A percentile compares a stretch with the other conserved stretches of the same genome.
Conservation (phyloP, 352 stramenopile species). For the Pythium brachiatum region DNA sequence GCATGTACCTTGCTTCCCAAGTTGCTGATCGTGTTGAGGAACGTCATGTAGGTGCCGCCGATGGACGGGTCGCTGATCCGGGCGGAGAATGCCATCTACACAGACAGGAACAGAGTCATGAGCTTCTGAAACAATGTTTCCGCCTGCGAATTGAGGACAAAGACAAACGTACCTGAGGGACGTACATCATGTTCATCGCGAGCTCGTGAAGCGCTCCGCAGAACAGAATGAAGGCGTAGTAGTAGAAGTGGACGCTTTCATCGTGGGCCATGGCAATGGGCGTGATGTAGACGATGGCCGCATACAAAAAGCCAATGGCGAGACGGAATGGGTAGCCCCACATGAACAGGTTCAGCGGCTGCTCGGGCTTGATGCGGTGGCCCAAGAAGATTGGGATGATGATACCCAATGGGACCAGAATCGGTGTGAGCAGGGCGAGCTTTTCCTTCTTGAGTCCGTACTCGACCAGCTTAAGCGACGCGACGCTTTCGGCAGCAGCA, state of each 20-base stretch:
- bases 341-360: slow-evolving; percentile 76
- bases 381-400: slow-evolving; percentile 83
- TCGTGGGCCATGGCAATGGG: slow-evolving; percentile 70
- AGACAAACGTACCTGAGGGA: slow-evolving; percentile 52
- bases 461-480: slow-evolving; percentile 91
- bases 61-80: slow-evolving; percentile 96
- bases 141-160: neutral
- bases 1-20: slow-evolving; percentile 89
- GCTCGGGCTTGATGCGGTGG: slow-evolving; percentile 61
- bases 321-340: slow-evolving; percentile 86
- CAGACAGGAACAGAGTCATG: neutral
- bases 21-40: slow-evolving; percentile 99
- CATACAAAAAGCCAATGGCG: slow-evolving; percentile 79
- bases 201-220: slow-evolving; percentile 79
- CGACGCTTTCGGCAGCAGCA: slow-evolving; percentile 87
- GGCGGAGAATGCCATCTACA: slow-evolving; percentile 98
- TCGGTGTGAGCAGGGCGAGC: slow-evolving; percentile 80
- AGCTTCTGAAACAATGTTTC: neutral
- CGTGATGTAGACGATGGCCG: slow-evolving; percentile 77
- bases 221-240: slow-evolving; percentile 74
- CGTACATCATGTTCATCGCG: slow-evolving; percentile 91
- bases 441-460: slow-evolving; percentile 93
- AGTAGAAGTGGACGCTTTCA: slow-evolving; percentile 71
- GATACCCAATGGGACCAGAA: slow-evolving; percentile 88
- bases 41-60: slow-evolving; percentile 99